Percentiles rank a stretch among this genome's conserved stretches.
phyloP scores from a whole-genome alignment of 2,329 filamentous ascomycete genomes.

The Dactylellina sp. region DNA sequence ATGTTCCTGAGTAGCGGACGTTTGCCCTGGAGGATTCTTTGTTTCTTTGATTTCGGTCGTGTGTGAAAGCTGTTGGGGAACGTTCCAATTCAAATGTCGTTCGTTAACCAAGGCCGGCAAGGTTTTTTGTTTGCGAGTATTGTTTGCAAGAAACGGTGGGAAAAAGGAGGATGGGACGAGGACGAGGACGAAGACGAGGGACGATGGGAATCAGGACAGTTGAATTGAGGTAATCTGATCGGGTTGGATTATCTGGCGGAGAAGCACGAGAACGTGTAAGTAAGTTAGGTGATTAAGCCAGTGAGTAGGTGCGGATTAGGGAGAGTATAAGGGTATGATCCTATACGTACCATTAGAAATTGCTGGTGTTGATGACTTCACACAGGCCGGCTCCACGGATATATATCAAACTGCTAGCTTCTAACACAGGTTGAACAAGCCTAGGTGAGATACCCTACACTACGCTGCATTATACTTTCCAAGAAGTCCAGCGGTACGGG shows the following conservation, averaged over 20 bases:
- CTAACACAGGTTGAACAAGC: slow-evolving; percentile 44
- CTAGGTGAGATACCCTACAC: slow-evolving; percentile 18
- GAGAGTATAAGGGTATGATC: slow-evolving; percentile 16
- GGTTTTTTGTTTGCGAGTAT: slow-evolving; percentile 20
- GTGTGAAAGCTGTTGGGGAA: slow-evolving; percentile 13
- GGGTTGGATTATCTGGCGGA: slow-evolving; percentile 30
- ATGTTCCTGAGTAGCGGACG: slow-evolving; percentile 1
- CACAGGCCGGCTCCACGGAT: slow-evolving; percentile 56
- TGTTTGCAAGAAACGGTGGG: slow-evolving; percentile 12
- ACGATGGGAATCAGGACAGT: slow-evolving; percentile 9
- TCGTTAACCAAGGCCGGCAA: slow-evolving; percentile 48
- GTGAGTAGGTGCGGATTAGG: slow-evolving; percentile 18
- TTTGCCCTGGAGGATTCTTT: neutral
- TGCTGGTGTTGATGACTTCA: slow-evolving; percentile 56
- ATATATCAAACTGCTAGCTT: slow-evolving; percentile 57
- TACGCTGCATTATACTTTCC: slow-evolving; percentile 3
- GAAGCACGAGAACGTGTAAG: slow-evolving; percentile 7
- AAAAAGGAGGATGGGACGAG: neutral
- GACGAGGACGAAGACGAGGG: neutral
- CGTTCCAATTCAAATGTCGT: slow-evolving; percentile 34
- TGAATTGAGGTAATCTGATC: slow-evolving; percentile 40
- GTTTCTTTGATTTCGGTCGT: neutral
- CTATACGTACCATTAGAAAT: slow-evolving; percentile 57
- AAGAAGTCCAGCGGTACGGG: slow-evolving; percentile 20
- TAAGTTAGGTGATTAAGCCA: neutral